Evolutionary conservation across 345 rosid genomes (phyloP).

Genomic region (Murraya koenigii): DNA sequence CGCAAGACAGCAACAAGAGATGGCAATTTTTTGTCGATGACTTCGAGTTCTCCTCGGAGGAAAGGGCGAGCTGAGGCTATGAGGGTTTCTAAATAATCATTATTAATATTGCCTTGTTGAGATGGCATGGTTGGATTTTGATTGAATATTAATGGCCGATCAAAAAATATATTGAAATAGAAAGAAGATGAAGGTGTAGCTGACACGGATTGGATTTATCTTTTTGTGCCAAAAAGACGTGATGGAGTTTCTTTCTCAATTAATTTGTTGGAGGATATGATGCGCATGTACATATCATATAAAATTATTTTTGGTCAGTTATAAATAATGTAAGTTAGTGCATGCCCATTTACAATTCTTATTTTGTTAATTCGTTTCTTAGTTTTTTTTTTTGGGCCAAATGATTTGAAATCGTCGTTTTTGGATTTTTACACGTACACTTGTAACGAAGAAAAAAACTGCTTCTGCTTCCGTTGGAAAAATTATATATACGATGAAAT

Average conservation of each 20-base stretch:
- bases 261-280: not conserved
- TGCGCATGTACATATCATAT: no score
- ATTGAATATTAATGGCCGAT: no score
- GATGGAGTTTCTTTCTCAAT: not conserved
- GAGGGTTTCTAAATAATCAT: constrained; percentile 29
- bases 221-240: not conserved
- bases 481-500: no score
- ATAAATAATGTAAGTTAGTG: no score
- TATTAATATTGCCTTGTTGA: not conserved
- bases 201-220: not conserved
- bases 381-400: no score
- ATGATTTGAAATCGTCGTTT: no score
- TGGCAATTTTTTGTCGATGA: constrained; percentile 59
- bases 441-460: no score
- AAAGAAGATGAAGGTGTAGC: not conserved
- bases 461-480: no score
- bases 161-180: not conserved
- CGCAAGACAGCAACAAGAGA: constrained; percentile 63
- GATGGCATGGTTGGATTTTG: constrained; percentile 9
- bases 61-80: constrained; percentile 73
- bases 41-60: constrained; percentile 83
- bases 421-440: no score
- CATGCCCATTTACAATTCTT: no score
- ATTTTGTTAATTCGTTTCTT: no score
- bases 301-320: no score